Conservation (phyloP, 2,329 filamentous ascomycete species). For the Fusarium kyushuense region DNA sequence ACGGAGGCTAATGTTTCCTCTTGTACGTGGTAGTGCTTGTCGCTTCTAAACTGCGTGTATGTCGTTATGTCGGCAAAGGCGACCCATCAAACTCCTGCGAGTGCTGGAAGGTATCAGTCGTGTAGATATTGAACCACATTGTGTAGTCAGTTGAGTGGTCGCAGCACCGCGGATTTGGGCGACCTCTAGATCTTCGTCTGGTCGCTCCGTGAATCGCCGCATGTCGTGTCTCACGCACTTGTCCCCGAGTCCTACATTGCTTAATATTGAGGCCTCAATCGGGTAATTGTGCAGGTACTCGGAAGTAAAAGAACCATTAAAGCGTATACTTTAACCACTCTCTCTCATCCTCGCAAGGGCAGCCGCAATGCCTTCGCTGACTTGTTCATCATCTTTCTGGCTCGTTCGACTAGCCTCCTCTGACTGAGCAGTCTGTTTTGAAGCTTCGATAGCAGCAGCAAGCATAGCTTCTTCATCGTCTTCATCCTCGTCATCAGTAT, state of each 20-base stretch:
- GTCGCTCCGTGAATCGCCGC: background rate
- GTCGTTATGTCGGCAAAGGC: background rate
- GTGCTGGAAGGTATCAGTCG: background rate
- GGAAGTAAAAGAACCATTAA: background rate
- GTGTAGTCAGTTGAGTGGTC: background rate
- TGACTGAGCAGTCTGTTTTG: constrained; percentile 54
- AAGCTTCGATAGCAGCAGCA: constrained; percentile 61
- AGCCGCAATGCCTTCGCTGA: constrained; percentile 70
- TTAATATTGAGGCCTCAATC: background rate
- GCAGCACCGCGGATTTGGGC: background rate
- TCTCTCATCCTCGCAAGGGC: constrained; percentile 70
- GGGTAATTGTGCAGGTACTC: background rate
- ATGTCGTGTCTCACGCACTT: background rate
- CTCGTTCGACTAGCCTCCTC: constrained; percentile 43
- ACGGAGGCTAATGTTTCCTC: background rate
- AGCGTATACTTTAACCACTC: constrained; percentile 38
- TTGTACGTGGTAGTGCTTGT: background rate
- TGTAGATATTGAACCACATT: background rate
- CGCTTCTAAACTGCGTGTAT: background rate
- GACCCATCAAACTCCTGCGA: no score
- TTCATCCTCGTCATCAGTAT: constrained; percentile 58
- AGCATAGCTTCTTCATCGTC: constrained; percentile 63
- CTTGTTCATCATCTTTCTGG: constrained; percentile 51
- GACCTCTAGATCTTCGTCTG: background rate
- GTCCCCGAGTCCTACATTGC: background rate